Conservation (phyloP, 2,329 filamentous ascomycete genomes). For the Coniella vitis region DNA sequence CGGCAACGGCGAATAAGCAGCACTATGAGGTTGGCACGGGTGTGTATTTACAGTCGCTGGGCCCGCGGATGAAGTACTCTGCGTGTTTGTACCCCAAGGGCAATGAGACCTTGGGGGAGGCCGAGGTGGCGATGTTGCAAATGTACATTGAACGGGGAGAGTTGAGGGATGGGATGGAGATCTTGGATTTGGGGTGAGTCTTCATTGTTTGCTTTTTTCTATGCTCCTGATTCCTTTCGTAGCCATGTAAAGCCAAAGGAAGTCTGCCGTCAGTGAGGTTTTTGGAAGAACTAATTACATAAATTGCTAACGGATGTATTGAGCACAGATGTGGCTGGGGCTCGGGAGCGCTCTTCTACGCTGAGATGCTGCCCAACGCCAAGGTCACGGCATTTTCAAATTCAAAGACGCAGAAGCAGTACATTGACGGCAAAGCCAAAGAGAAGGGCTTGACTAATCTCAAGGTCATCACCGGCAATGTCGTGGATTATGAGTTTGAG, state of each 20-base stretch:
- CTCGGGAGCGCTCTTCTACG: slow-evolving; percentile 57
- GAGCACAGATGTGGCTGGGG: slow-evolving; percentile 59
- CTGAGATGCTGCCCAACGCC: slow-evolving; percentile 55
- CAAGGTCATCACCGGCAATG: slow-evolving; percentile 58
- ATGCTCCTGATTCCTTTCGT: background rate
- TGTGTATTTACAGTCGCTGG: slow-evolving; percentile 53
- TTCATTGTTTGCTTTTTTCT: background rate
- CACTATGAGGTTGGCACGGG: slow-evolving; percentile 68
- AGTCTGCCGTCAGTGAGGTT: background rate
- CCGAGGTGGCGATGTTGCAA: slow-evolving; percentile 60
- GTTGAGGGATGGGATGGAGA: slow-evolving; percentile 51
- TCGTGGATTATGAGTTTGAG: slow-evolving; percentile 59
- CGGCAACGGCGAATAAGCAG: slow-evolving; percentile 57
- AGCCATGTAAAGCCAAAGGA: background rate
- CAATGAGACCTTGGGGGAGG: slow-evolving; percentile 55
- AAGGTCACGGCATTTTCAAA: slow-evolving; percentile 63
- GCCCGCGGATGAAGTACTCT: slow-evolving; percentile 68
- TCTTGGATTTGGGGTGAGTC: slow-evolving; percentile 55
- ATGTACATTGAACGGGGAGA: slow-evolving; percentile 55
- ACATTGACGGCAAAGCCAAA: slow-evolving; percentile 55
- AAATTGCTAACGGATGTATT: background rate
- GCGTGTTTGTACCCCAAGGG: slow-evolving; percentile 58
- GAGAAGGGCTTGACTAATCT: slow-evolving; percentile 53
- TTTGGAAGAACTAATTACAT: no score
- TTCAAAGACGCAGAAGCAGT: slow-evolving; percentile 59